A percentile compares a stretch with the other conserved stretches of the same genome.
These are phyloP conservation scores for Fusarium udum DNA, from an alignment of 2,329 filamentous ascomycete genomes.

Conservation along the genomic window DNA sequence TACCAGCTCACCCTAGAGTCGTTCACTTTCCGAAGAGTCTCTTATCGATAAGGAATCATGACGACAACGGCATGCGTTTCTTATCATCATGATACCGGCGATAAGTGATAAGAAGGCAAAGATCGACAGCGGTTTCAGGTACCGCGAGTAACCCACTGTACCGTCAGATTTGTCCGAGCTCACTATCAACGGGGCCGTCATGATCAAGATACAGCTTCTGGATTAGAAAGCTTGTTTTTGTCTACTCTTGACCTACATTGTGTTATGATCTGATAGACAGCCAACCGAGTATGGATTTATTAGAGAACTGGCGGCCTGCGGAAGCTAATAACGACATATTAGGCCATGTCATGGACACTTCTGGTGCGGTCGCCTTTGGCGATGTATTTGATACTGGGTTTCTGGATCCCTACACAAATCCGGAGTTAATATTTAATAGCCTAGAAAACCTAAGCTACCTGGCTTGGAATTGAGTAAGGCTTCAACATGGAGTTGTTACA, in stretches of 20 bases:
- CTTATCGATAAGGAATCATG: not conserved
- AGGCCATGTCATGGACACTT: too few relatives aligned
- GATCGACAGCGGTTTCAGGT: constrained; percentile 13
- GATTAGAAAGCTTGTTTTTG: not conserved
- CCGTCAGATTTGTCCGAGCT: not conserved
- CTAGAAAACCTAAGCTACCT: too few relatives aligned
- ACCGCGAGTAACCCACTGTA: not conserved
- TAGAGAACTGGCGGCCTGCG: too few relatives aligned
- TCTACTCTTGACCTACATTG: not conserved
- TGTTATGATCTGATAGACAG: too few relatives aligned
- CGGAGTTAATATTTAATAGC: too few relatives aligned
- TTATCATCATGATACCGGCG: not conserved
- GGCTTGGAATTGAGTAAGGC: too few relatives aligned
- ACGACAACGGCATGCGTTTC: not conserved
- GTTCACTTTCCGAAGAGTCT: not conserved
- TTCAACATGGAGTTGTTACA: too few relatives aligned
- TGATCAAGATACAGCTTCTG: not conserved
- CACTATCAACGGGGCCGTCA: not conserved
- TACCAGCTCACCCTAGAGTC: not conserved
- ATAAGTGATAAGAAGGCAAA: not conserved
- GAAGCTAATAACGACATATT: too few relatives aligned
- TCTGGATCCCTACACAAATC: too few relatives aligned
- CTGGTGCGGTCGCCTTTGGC: too few relatives aligned
- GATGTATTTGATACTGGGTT: too few relatives aligned
- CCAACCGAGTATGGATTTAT: too few relatives aligned